Evolutionary conservation across 306 rosid genomes (phyloP).

Genomic region (Castanopsis chinensis): DNA sequence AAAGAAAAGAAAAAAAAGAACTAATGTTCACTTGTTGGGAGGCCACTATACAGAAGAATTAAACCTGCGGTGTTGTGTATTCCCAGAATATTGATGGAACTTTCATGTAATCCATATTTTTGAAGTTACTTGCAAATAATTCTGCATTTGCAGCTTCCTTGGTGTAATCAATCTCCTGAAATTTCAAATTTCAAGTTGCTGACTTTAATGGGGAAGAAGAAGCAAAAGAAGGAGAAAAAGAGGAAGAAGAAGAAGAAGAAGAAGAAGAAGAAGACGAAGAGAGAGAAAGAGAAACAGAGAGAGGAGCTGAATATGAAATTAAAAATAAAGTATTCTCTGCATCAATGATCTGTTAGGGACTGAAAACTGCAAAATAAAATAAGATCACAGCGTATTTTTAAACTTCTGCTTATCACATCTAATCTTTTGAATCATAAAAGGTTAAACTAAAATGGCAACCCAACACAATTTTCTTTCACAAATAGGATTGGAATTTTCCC

Average conservation of each 20-base stretch:
- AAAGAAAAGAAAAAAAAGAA: not conserved
- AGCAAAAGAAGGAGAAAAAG: not conserved
- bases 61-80: constrained; percentile 93
- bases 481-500: not conserved
- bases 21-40: constrained; percentile 9
- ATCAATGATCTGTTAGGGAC: constrained; percentile 1
- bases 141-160: constrained; percentile 97
- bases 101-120: constrained; percentile 80
- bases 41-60: constrained; percentile 14
- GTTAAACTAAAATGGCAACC: not conserved
- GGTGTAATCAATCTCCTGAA: constrained; percentile 99
- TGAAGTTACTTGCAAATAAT: constrained; percentile 81
- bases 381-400: not conserved
- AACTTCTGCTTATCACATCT: not conserved
- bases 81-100: constrained; percentile 91
- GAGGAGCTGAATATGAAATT: not conserved
- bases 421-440: not conserved
- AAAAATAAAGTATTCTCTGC: not conserved
- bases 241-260: not conserved
- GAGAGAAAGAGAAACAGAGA: not conserved
- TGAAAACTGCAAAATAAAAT: not conserved
- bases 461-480: not conserved
- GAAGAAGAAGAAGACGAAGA: not conserved
- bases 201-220: not conserved
- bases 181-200: not conserved